Evolutionary conservation across 305 asterid species (phyloP).

Genomic region (Fraxinus platypoda): DNA sequence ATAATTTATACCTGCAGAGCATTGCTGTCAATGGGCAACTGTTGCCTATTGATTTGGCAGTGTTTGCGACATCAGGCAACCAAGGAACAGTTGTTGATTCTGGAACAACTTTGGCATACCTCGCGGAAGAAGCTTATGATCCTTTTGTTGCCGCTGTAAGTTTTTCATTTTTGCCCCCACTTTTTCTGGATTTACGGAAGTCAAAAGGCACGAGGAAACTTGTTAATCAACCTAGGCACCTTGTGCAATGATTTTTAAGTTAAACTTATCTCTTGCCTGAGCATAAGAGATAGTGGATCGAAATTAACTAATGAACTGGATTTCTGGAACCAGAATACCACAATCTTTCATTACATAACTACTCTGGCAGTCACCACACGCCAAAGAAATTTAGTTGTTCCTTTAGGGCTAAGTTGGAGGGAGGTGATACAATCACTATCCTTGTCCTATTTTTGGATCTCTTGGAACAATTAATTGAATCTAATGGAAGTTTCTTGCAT

Average conservation of each 20-base stretch:
- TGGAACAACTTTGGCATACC: constrained; percentile 93
- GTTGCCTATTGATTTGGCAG: constrained; percentile 72
- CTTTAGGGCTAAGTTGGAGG: neutral
- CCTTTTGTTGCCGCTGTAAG: constrained; percentile 86
- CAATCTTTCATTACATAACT: neutral
- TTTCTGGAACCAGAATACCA: constrained; percentile 1
- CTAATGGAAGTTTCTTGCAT: constrained; percentile 8
- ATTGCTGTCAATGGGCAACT: constrained; percentile 85
- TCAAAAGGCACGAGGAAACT: neutral
- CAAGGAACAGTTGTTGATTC: constrained; percentile 91
- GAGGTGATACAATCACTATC: neutral
- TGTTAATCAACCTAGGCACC: neutral
- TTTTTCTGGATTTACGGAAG: constrained; percentile 17
- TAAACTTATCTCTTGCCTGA: neutral
- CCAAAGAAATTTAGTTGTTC: neutral
- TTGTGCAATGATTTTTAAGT: neutral
- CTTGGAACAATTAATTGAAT: constrained; percentile 11
- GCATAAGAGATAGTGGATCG: constrained; percentile 1
- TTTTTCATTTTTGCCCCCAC: constrained; percentile 22
- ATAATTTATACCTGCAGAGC: constrained; percentile 82
- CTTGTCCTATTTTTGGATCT: constrained; percentile 9
- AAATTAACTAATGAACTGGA: neutral
- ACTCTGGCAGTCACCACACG: neutral
- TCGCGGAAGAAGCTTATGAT: constrained; percentile 86
- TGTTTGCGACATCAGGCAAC: constrained; percentile 71